These are phyloP conservation scores for Bombardia bombarda DNA, from an alignment of 495 filamentous ascomycete genomes.

Conservation along the genomic window DNA sequence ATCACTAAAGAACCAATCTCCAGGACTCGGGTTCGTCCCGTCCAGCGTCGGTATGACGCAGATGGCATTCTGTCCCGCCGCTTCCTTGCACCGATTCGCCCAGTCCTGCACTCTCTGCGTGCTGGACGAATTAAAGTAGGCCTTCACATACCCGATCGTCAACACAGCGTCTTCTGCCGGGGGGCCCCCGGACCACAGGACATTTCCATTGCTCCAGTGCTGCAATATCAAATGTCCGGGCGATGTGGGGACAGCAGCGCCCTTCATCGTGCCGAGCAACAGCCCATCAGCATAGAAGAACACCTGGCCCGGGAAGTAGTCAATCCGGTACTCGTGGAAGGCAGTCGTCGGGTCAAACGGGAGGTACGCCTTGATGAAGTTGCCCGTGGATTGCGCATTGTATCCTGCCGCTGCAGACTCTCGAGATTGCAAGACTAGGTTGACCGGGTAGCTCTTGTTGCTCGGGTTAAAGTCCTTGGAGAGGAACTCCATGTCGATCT, in stretches of 20 bases:
- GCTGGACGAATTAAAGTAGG: conserved; percentile 66
- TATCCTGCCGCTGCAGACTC: conserved; percentile 45
- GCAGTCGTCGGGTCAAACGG: conserved; percentile 52
- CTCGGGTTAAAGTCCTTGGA: conserved; percentile 46
- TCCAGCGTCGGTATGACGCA: conserved; percentile 53
- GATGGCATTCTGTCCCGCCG: conserved; percentile 29
- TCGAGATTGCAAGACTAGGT: conserved; percentile 63
- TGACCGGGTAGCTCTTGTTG: conserved; percentile 47
- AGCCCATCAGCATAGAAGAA: conserved; percentile 57
- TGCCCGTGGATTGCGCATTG: conserved; percentile 46
- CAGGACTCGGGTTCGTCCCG: conserved; percentile 28
- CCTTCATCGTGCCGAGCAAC: conserved; percentile 46
- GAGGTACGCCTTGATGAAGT: conserved; percentile 46
- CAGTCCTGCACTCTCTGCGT: conserved; percentile 36
- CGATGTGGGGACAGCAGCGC: conserved; percentile 43
- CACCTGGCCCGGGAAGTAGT: conserved; percentile 54
- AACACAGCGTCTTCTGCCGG: conserved; percentile 51
- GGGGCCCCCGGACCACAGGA: conserved; percentile 59
- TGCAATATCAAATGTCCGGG: conserved; percentile 59
- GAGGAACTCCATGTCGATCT: conserved; percentile 73
- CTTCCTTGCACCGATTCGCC: conserved; percentile 38
- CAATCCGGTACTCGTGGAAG: conserved; percentile 72
- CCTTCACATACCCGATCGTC: conserved; percentile 58
- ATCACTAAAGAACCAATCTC: conserved; percentile 53
- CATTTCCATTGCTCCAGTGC: conserved; percentile 74